phyloP scores from a whole-genome alignment of 163 green algal species.

The Coccomyxa subellipsoidea region DNA sequence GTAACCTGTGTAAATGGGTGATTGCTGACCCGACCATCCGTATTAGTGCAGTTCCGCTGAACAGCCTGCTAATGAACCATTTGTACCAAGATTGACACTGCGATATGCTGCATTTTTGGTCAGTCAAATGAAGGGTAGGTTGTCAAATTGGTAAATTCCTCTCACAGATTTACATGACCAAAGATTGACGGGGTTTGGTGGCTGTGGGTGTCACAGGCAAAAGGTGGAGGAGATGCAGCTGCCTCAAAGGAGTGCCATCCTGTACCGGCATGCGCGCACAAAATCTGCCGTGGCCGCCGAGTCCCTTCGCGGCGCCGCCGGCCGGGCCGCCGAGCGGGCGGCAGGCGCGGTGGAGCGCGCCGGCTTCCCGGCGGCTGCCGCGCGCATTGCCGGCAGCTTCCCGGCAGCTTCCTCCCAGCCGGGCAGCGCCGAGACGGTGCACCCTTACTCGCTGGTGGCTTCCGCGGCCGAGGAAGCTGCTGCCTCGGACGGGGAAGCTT shows the following conservation, averaged over 20 bases:
- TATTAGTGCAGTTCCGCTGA: too few species aligned
- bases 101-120: too few species aligned
- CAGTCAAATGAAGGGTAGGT: too few species aligned
- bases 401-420: too few species aligned
- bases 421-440: neutral
- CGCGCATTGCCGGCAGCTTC: neutral
- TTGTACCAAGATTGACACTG: too few species aligned
- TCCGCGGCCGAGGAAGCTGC: neutral
- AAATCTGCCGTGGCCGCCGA: neutral
- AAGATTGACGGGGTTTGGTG: neutral
- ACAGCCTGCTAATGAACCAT: too few species aligned
- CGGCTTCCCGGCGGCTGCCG: neutral
- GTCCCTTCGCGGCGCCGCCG: neutral
- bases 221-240: neutral
- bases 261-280: neutral
- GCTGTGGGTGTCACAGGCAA: neutral
- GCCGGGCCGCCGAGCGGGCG: neutral
- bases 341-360: too few species aligned
- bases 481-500: neutral
- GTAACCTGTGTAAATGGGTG: too few species aligned
- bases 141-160: neutral
- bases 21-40: too few species aligned
- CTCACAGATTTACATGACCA: neutral
- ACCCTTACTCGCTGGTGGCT: neutral
- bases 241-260: neutral